These are phyloP conservation scores for Myxozyma neglecta DNA, from an alignment of 805 yeast species.

Conservation along the genomic window DNA sequence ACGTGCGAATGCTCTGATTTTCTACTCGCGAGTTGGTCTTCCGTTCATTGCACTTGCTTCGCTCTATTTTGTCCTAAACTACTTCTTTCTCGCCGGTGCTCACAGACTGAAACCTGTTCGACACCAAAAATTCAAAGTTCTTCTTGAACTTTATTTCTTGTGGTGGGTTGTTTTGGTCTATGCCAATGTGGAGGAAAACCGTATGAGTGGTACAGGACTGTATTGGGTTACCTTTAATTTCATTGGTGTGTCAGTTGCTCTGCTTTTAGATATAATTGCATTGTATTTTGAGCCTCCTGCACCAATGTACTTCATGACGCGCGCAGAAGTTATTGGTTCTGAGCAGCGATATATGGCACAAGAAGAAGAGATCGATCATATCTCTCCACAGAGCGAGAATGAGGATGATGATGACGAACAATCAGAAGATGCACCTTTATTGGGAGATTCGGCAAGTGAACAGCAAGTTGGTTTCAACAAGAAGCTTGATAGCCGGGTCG, in stretches of 20 bases:
- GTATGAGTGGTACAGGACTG: conserved; percentile 51
- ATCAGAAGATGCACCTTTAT: conserved; percentile 29
- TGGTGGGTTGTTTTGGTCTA: conserved; percentile 60
- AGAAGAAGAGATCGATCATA: conserved; percentile 23
- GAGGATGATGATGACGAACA: conserved; percentile 18
- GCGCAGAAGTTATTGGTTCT: conserved; percentile 28
- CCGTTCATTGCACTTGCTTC: conserved; percentile 54
- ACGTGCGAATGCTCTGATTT: conserved; percentile 49
- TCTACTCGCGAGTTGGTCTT: conserved; percentile 52
- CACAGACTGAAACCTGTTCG: conserved; percentile 49
- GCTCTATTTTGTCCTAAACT: conserved; percentile 55
- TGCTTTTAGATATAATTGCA: conserved; percentile 29
- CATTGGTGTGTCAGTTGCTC: conserved; percentile 30
- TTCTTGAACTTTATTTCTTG: conserved; percentile 54
- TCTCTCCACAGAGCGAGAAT: conserved; percentile 26
- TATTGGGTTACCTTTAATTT: conserved; percentile 43
- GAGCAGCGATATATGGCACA: conserved; percentile 19
- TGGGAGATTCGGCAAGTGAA: conserved; percentile 58
- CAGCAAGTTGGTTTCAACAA: conserved; percentile 42
- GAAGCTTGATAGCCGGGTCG: conserved; percentile 44
- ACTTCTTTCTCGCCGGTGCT: conserved; percentile 52
- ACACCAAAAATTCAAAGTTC: conserved; percentile 59
- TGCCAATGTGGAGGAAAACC: conserved; percentile 51
- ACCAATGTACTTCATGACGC: conserved; percentile 32
- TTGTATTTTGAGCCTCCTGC: conserved; percentile 30